These are phyloP conservation scores for Tilletia indica DNA, from an alignment of 1,284 basidiomycete genomes.

Conservation along the genomic window DNA sequence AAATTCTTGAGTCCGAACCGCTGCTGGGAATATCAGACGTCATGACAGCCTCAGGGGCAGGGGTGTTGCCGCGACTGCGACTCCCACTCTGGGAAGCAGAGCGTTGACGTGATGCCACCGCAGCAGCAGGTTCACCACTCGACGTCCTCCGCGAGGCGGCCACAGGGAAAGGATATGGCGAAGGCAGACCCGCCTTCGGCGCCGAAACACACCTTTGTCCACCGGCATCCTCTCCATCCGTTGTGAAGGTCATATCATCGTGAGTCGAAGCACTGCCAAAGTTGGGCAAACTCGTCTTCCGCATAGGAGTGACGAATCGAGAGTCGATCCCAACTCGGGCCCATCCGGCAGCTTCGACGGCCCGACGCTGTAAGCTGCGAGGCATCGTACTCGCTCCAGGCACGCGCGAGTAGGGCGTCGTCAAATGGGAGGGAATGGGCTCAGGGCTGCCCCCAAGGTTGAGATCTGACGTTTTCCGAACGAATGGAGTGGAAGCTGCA, in stretches of 20 bases:
- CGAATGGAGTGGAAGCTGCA: constrained; percentile 19
- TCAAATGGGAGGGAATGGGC: not conserved
- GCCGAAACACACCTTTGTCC: not conserved
- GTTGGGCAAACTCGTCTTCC: constrained; percentile 40
- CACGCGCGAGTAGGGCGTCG: constrained; percentile 22
- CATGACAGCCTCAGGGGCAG: constrained; percentile 11
- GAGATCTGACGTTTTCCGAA: not conserved
- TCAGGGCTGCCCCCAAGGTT: not conserved
- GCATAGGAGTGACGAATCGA: constrained; percentile 43
- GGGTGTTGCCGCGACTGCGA: constrained; percentile 8
- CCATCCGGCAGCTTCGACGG: constrained; percentile 25
- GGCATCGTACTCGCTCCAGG: not conserved
- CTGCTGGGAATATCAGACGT: constrained; percentile 28
- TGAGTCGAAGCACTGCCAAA: constrained; percentile 22
- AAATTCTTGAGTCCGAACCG: constrained; percentile 51
- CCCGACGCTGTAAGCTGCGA: constrained; percentile 26
- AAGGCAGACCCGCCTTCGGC: constrained; percentile 28
- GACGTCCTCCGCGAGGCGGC: constrained; percentile 24
- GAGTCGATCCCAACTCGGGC: constrained; percentile 16
- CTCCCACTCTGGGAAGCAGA: not conserved
- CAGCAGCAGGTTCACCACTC: not conserved
- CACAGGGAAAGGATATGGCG: constrained; percentile 51
- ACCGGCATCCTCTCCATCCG: not conserved
- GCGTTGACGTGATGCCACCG: not conserved
- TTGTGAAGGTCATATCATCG: not conserved